Percentiles rank a stretch among this genome's conserved stretches.
These are phyloP conservation scores for Moesziomyces sp. DNA, from an alignment of 1,284 basidiomycete genomes.

Conservation along the genomic window DNA sequence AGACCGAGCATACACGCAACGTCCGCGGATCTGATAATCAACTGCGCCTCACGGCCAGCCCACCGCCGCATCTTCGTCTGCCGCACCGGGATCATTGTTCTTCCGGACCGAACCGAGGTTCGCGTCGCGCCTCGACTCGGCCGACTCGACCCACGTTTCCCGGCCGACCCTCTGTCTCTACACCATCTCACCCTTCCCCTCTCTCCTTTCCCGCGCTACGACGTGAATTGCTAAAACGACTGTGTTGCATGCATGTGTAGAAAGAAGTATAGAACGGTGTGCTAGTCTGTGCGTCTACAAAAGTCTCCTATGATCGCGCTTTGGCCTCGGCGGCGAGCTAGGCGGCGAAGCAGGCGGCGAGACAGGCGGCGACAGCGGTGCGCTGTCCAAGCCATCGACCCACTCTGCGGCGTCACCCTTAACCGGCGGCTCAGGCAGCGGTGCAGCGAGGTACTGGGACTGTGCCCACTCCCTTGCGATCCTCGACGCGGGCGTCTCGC, in stretches of 20 bases:
- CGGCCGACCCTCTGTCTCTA: neutral
- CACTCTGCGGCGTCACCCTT: neutral
- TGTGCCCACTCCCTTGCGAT: constrained; percentile 46
- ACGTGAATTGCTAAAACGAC: neutral
- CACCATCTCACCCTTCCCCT: neutral
- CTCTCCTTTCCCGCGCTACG: no score
- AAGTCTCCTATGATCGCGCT: constrained; percentile 6
- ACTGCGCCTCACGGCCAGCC: no score
- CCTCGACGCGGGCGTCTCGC: constrained; percentile 31
- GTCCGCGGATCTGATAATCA: constrained; percentile 9
- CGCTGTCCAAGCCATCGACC: no score
- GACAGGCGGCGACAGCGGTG: neutral
- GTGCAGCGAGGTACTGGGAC: constrained; percentile 22
- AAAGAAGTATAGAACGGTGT: neutral
- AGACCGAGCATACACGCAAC: no score
- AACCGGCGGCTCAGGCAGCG: constrained; percentile 16
- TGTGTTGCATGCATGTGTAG: constrained; percentile 1
- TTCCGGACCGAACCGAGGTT: neutral
- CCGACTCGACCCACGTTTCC: no score
- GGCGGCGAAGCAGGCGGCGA: constrained; percentile 7
- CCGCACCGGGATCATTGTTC: neutral
- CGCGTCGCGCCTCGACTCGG: no score
- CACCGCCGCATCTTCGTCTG: no score
- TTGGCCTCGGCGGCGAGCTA: constrained; percentile 9
- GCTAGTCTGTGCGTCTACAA: neutral